Evolutionary conservation across 1,139 yeast species (phyloP), one percentile per base, ranked within the genome.

Genomic region (Hansenula sp.): DNA sequence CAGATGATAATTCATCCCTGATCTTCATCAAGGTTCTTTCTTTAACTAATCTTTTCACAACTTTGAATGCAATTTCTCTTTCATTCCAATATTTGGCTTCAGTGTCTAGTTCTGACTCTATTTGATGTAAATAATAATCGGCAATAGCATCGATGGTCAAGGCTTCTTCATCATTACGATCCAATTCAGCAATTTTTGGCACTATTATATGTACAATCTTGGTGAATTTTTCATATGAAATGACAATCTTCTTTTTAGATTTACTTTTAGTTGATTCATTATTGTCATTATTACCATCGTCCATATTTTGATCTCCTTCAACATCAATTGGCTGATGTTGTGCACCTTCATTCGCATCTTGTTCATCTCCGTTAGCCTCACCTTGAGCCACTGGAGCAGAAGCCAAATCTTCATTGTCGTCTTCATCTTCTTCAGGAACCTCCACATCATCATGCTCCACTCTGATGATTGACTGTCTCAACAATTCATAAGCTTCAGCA

Each of bases 401-500:
- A 24, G 36, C 46, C 25, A 33, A 45, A 29, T 40, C 50, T 13
- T 39, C 47, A 13, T 44, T 44, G 15, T 49, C 63, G 7, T 51
- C 61, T 16, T 46, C 74, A 1, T 70, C 80, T 17, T 78, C 90
- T 15, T 80, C 94, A 12, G 83, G 95, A 43, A 93, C 74, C 48
- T 88, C 95, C 36, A 94, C 77, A 63, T 93, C 99, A 55, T 93
- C 99, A 67, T 86, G 86, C 61, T 93, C 98, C 38, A 93, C 98
- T 53, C 95, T 81, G 53, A 93, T 89, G 49, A 93, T 91, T 37
- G 96, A 87, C 66, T 89, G 96, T 59, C 95, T 81, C 56, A 93
- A 73, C 48, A 93, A 71, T 57, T 87, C 94, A 63, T 86, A 91
- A 0, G 99, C 99, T 62, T 94, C 99, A 3, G 91, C 86, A 36